A percentile compares a stretch with the other conserved stretches of the same genome.
Evolutionary conservation across 2,329 filamentous ascomycete species (phyloP).

Genomic region (Trichoderma sp.): DNA sequence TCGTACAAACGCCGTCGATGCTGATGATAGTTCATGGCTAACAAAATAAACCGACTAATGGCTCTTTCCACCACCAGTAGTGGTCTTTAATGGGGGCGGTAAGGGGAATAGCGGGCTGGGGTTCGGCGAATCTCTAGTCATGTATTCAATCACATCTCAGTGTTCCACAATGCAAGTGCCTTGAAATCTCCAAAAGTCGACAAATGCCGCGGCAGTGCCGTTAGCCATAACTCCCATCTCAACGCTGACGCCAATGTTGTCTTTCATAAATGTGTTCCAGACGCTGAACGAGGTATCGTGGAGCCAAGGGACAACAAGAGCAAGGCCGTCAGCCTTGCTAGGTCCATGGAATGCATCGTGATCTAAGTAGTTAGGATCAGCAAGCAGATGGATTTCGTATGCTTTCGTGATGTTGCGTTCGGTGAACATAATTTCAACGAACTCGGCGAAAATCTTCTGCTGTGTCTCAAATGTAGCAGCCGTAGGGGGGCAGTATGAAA

Average conservation of each 20-base stretch:
- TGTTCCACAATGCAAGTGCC: neutral
- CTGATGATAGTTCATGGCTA: no score
- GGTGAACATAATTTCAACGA: neutral
- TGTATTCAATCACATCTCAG: neutral
- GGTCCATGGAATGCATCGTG: neutral
- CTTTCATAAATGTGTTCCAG: neutral
- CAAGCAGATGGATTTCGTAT: neutral
- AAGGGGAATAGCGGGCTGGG: neutral
- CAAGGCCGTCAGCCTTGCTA: neutral
- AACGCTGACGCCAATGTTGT: neutral
- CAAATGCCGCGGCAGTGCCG: neutral
- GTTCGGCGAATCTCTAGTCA: neutral
- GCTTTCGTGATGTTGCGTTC: neutral
- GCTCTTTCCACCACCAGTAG: neutral
- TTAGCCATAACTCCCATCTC: neutral
- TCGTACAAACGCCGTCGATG: no score
- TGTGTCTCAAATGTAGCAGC: neutral
- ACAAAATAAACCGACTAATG: no score
- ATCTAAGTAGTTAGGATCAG: neutral
- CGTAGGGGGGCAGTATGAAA: neutral
- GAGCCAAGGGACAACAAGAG: neutral
- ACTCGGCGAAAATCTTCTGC: neutral
- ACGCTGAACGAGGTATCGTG: neutral
- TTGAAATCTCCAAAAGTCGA: neutral
- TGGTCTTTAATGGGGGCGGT: neutral